Evolutionary conservation across 306 rosid species (phyloP).

Genomic region (Begonia masoniana): DNA sequence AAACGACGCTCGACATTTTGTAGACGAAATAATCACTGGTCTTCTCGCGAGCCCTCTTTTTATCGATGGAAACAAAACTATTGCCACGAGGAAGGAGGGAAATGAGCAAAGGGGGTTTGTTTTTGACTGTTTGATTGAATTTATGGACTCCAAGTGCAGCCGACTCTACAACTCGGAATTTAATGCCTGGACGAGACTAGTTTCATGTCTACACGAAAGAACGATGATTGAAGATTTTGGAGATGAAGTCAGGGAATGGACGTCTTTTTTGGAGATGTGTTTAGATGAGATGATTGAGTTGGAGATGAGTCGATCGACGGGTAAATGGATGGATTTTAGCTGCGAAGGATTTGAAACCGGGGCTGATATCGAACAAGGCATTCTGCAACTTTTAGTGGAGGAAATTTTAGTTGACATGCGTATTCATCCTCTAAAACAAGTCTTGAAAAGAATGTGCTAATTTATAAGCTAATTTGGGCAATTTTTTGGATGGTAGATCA

Average conservation of each 20-base stretch:
- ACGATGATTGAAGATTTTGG: constrained; percentile 33
- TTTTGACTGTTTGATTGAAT: constrained; percentile 57
- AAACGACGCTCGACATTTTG: constrained; percentile 6
- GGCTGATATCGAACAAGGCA: constrained; percentile 33
- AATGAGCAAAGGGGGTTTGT: constrained; percentile 35
- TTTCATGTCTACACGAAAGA: constrained; percentile 17
- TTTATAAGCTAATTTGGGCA: no score
- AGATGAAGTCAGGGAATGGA: constrained; percentile 45
- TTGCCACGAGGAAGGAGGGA: constrained; percentile 24
- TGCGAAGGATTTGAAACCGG: constrained; percentile 67
- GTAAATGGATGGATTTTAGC: constrained; percentile 65
- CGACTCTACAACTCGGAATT: constrained; percentile 34
- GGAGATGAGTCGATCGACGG: constrained; percentile 72
- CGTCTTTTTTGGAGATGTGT: constrained; percentile 37
- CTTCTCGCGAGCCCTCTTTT: constrained; percentile 29
- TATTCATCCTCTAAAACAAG: no score
- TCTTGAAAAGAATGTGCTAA: no score
- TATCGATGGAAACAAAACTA: constrained; percentile 31
- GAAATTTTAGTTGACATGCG: constrained; percentile 43
- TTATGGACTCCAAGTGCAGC: constrained; percentile 37
- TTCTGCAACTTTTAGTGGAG: constrained; percentile 47
- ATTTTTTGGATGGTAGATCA: no score
- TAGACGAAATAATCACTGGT: constrained; percentile 16
- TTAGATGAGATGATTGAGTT: constrained; percentile 66
- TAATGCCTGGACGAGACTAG: constrained; percentile 30